Percentiles rank a stretch among this genome's conserved stretches.
Conservation (phyloP, 129 eudicot species). For the Flaveria trinervia region DNA sequence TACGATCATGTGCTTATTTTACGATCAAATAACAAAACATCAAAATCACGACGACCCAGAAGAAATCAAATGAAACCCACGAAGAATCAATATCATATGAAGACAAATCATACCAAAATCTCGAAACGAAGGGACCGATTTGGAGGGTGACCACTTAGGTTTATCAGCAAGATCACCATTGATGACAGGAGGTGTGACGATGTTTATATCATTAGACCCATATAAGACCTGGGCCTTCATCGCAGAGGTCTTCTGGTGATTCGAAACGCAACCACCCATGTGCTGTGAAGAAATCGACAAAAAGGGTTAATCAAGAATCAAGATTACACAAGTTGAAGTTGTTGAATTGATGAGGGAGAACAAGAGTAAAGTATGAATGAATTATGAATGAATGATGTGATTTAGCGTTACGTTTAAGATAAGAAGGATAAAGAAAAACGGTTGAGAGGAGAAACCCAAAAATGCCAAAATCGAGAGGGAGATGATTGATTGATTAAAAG, state of each 20-base stretch:
- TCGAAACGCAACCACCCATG: conserved; percentile 42
- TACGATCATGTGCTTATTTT: neutral
- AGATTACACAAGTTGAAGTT: too few relatives aligned
- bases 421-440: conserved; percentile 22
- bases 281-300: neutral
- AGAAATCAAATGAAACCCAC: neutral
- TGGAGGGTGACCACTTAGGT: neutral
- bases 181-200: conserved; percentile 22
- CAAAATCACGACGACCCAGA: neutral
- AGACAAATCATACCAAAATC: conserved; percentile 24
- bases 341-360: neutral
- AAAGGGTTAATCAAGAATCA: too few relatives aligned
- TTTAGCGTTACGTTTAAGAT: conserved; percentile 46
- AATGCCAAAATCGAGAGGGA: conserved; percentile 11
- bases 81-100: neutral
- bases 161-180: conserved; percentile 30
- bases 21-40: neutral
- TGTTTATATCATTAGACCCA: conserved; percentile 13
- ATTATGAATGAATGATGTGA: conserved; percentile 25
- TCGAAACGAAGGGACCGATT: conserved; percentile 7
- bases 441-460: neutral
- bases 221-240: conserved; percentile 19
- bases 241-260: conserved; percentile 29
- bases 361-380: conserved; percentile 24
- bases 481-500: conserved; percentile 26